Base-by-base conservation (phyloP, 441 rosid genomes). In the Codiaeum variegatum region DNA sequence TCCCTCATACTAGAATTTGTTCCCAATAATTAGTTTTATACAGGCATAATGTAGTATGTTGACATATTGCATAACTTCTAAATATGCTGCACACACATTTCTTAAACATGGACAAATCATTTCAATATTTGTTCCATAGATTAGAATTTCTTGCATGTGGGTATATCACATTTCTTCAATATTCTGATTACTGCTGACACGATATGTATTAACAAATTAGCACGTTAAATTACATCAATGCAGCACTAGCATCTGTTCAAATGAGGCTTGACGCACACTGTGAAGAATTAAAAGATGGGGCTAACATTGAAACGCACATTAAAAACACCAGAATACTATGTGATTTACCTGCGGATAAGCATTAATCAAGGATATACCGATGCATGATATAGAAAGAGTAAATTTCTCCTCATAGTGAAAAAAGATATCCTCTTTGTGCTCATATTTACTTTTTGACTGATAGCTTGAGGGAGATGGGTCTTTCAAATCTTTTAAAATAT, bases 341-440 rank as follows among this genome's bases (percentile, higher is more conserved):
- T 64, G n/a, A 66, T 47, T 44, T 80, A 95, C 99, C 99, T 93
- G 91, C 26, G 98, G 97, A 76, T 77, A 78, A 68, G 92, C 85
- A 86, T 91, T 85, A 76, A 95, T 84, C 83, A 93, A 74, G 75
- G 98, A 95, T 64, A 95, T 79, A 66, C 98, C 92, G 72, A 93
- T 73, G 80, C 83, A 84, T 62, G 98, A 86, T 66, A 95, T 78
- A 72, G 78, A 63, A 70, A 91, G 73, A 71, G 92, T 87, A 80
- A 91, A 74, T 75, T 80, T 95, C 75, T 95, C 96, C 44, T 86
- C 84, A 79, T 88, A 95, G 74, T 83, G 83, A 71, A 79, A 76
- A 76, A 81, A 74, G 58, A 73, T 79, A 62, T 88, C 86, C 62
- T 76, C 88, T 72, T 86, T 85, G 74, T 76, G 83, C 78, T 84